Percentiles rank a stretch among this genome's conserved stretches.
phyloP scores from a whole-genome alignment of 441 rosid species.

The Biscutella laevigata region DNA sequence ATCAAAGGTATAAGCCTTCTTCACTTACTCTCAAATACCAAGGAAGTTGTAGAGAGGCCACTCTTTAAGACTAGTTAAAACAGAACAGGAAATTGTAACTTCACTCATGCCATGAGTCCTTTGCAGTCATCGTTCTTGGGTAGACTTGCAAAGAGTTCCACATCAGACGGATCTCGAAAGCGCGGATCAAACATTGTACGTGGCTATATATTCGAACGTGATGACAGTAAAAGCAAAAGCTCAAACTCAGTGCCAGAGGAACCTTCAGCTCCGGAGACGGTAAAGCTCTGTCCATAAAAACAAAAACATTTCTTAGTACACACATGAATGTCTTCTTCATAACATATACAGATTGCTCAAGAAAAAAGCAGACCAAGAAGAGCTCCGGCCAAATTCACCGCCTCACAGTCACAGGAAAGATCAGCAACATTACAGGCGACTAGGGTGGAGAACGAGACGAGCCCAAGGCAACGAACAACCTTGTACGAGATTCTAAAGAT shows the following conservation, averaged over 20 bases:
- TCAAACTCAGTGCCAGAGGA: constrained; percentile 41
- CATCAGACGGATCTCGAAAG: constrained; percentile 46
- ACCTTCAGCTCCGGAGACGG: constrained; percentile 45
- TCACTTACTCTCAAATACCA: constrained; percentile 5
- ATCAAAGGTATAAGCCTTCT: constrained; percentile 50
- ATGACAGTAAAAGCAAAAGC: constrained; percentile 51
- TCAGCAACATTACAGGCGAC: constrained; percentile 27
- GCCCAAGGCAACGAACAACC: constrained; percentile 37
- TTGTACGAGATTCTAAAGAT: constrained; percentile 60
- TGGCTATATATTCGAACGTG: constrained; percentile 78
- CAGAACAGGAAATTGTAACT: not conserved
- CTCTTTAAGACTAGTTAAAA: not conserved
- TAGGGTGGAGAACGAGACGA: constrained; percentile 25
- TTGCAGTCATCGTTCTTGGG: constrained; percentile 82
- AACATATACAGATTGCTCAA: constrained; percentile 36
- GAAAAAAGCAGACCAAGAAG: constrained; percentile 40
- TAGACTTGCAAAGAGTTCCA: constrained; percentile 39
- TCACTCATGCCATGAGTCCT: constrained; percentile 11
- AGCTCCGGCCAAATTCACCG: constrained; percentile 50
- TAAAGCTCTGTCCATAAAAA: constrained; percentile 26
- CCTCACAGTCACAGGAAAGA: constrained; percentile 42
- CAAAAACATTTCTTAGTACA: constrained; percentile 1
- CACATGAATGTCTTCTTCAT: not conserved
- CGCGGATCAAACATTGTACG: constrained; percentile 46
- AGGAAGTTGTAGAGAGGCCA: constrained; percentile 1